A percentile compares a stretch with the other conserved stretches of the same genome.
Evolutionary conservation across 202 grass and related monocot genomes (phyloP).

Genomic region (Hordeum pubiflorum): DNA sequence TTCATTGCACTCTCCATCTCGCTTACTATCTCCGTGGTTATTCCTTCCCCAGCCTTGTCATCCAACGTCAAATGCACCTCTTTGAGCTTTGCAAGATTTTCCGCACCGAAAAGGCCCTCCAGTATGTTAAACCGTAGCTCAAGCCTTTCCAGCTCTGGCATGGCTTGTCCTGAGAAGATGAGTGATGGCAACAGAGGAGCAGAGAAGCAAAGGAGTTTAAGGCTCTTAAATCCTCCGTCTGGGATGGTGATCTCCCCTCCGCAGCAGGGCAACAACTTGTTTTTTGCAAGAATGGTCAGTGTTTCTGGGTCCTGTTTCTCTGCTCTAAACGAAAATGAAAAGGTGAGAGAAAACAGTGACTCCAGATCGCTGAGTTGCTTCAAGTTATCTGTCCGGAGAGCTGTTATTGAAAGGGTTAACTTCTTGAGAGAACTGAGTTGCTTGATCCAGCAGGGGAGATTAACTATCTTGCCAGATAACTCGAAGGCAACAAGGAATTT

Average conservation of each 20-base stretch:
- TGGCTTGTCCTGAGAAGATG: not conserved
- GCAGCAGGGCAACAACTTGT: not conserved
- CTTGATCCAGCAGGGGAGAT: not conserved
- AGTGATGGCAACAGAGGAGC: not conserved
- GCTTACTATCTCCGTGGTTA: not conserved
- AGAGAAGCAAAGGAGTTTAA: not conserved
- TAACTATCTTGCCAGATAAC: not conserved
- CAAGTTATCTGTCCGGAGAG: not conserved
- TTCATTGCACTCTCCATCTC: not conserved
- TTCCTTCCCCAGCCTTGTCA: not conserved
- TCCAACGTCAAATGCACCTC: not conserved
- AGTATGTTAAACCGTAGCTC: not conserved
- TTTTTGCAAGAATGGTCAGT: not conserved
- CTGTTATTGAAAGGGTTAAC: not conserved
- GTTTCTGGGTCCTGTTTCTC: not conserved
- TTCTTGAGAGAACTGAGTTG: not conserved
- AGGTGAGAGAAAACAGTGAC: not conserved
- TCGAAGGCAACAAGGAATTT: not conserved
- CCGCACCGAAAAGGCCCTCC: not conserved
- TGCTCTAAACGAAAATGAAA: not conserved
- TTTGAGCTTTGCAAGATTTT: not conserved
- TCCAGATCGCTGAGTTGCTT: not conserved
- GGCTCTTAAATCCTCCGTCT: not conserved
- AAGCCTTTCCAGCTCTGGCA: not conserved
- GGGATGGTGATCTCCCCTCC: not conserved